phyloP scores from a whole-genome alignment of 163 green algal species.

The Trebouxia gelatinosa region DNA sequence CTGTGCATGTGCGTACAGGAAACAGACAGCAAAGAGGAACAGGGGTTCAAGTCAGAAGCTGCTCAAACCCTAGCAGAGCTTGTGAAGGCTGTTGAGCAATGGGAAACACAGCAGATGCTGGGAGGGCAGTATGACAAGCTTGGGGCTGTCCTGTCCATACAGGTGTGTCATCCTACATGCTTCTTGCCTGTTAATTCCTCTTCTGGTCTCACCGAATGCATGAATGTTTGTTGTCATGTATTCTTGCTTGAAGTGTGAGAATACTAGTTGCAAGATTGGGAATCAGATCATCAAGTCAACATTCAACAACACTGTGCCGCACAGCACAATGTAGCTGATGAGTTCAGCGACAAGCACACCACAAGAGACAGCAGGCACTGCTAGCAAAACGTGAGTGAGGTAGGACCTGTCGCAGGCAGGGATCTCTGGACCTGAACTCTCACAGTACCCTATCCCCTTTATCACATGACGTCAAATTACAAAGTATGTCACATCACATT shows the following conservation, averaged over 20 bases:
- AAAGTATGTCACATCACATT: too few relatives aligned
- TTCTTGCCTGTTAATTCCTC: neutral
- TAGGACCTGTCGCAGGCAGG: too few relatives aligned
- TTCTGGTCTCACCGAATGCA: too few relatives aligned
- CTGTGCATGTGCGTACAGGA: too few relatives aligned
- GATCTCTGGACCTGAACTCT: too few relatives aligned
- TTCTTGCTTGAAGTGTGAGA: neutral
- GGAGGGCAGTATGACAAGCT: conserved; percentile 70
- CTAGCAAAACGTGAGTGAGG: too few relatives aligned
- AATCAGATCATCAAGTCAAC: too few relatives aligned
- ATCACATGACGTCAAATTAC: too few relatives aligned
- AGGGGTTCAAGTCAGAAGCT: conserved; percentile 38
- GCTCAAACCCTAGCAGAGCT: conserved; percentile 31
- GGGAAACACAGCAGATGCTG: conserved; percentile 77
- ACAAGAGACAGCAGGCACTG: neutral
- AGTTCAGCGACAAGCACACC: neutral
- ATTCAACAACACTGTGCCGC: too few relatives aligned
- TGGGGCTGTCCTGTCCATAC: conserved; percentile 69
- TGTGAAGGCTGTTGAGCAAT: conserved; percentile 44
- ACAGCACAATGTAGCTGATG: too few relatives aligned
- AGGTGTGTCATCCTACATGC: conserved; percentile 27
- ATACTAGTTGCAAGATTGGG: neutral
- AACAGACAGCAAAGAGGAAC: conserved; percentile 31
- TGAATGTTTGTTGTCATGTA: neutral
- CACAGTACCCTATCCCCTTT: too few relatives aligned